Base-by-base conservation (phyloP, 2,329 filamentous ascomycete genomes). In the Alternaria ventricosa region DNA sequence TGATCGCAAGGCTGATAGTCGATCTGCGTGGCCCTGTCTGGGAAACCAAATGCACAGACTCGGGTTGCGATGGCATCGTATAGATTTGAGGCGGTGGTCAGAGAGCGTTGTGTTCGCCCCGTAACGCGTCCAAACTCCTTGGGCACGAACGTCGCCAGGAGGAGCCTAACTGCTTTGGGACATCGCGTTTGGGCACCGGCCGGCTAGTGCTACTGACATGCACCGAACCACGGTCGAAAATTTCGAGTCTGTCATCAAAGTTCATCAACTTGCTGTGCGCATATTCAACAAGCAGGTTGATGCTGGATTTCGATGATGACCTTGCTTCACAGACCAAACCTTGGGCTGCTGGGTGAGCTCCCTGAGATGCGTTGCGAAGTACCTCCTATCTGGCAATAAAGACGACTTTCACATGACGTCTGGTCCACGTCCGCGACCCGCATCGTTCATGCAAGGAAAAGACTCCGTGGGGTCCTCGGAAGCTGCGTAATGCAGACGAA, bases 401-500 rank as follows among this genome's bases (percentile, higher is more conserved):
- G 22, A 25, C 5, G 11, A 30, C 51, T n/a, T 45, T 41, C 54
- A 57, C 25, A 50, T 43, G 44, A 44, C 18, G 43, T 36, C 30
- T 56, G 3, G 44, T 13, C 23, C 30, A 41, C 28, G 20, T 51
- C 12, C 49, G 1, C 49, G 49, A 51, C 49, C 49, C 49, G 49
- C 49, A n/a, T 23, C 18, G 30, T 36, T 33, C 23, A 36, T 41
- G 27, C 25, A 57, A 20, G 44, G 30, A 47, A n/a, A 41, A 23
- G 23, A 61, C 49, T 44, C 33, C n/a, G 58, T 57, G 58, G 58
- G 30, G 58, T 36, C 33, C 33, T 36, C 33, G 33, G 33, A 15
- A 55, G 53, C 45, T 61, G 45, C 53, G 53, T 57, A 57, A 50
- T 57, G 54, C 53, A 28, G 44, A 49, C 58, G 53, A 61, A 61